A percentile compares a stretch with the other conserved stretches of the same genome.
These are phyloP conservation scores for Xylaria multiplex DNA, from an alignment of 2,329 filamentous ascomycete genomes.

Conservation along the genomic window DNA sequence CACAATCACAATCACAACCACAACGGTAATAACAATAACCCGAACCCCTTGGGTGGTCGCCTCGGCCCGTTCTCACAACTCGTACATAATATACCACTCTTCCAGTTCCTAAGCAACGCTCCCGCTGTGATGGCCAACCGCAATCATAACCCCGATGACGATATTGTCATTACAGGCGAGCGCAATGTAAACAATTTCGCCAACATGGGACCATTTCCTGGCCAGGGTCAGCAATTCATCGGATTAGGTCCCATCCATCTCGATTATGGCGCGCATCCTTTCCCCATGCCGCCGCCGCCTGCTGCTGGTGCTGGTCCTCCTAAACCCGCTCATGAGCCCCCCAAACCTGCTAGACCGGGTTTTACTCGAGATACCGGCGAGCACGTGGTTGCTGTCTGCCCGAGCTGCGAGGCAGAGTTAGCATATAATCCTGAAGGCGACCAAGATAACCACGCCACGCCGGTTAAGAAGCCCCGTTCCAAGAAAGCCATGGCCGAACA, in stretches of 20 bases:
- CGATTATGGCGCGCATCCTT: slow-evolving; percentile 43
- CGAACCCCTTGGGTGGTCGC: background rate
- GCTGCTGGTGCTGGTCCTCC: slow-evolving; percentile 39
- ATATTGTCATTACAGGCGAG: slow-evolving; percentile 43
- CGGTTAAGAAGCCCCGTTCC: slow-evolving; percentile 55
- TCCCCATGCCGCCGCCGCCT: slow-evolving; percentile 20
- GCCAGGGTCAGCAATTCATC: background rate
- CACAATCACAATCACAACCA: background rate
- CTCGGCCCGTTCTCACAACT: slow-evolving; percentile 34
- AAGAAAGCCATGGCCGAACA: slow-evolving; percentile 71
- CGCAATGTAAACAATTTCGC: slow-evolving; percentile 32
- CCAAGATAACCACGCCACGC: slow-evolving; percentile 47
- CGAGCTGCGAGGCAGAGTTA: slow-evolving; percentile 86
- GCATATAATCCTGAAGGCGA: slow-evolving; percentile 70
- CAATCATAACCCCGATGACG: slow-evolving; percentile 39
- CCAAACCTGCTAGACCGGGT: slow-evolving; percentile 73
- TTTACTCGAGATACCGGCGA: slow-evolving; percentile 82
- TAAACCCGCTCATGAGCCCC: slow-evolving; percentile 69
- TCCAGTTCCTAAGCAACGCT: slow-evolving; percentile 32
- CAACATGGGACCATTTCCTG: slow-evolving; percentile 13
- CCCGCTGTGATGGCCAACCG: slow-evolving; percentile 27
- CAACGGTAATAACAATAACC: background rate
- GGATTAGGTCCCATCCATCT: slow-evolving; percentile 40
- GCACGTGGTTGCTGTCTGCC: slow-evolving; percentile 80
- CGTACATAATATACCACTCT: slow-evolving; percentile 40